Conservation (phyloP, 768 basidiomycete genomes). For the Trichaptum fuscoviolaceum region DNA sequence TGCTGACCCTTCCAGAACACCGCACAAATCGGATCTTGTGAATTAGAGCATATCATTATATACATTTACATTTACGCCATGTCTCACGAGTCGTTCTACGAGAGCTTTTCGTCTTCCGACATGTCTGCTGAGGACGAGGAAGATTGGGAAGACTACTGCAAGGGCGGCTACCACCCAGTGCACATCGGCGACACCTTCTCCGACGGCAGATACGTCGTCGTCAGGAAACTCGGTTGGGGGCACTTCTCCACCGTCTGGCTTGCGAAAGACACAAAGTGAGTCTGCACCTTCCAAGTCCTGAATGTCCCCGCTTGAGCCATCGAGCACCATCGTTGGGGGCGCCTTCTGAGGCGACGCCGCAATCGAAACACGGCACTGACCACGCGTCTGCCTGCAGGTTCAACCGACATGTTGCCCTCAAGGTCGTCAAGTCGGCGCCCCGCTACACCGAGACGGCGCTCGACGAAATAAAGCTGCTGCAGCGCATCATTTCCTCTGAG, state of each 20-base stretch:
- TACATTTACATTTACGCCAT: conserved; percentile 25
- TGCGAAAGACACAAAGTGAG: conserved; percentile 75
- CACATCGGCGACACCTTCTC: conserved; percentile 91
- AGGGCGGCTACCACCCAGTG: conserved; percentile 87
- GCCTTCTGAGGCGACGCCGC: background rate
- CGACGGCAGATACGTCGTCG: conserved; percentile 81
- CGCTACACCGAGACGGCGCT: conserved; percentile 97
- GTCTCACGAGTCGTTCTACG: conserved; percentile 66
- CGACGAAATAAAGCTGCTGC: conserved; percentile 97
- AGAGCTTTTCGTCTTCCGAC: conserved; percentile 68
- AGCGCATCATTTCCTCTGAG: conserved; percentile 85
- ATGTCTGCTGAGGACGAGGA: conserved; percentile 85
- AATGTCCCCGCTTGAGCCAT: conserved; percentile 6
- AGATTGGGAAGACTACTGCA: conserved; percentile 81
- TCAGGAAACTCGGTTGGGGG: conserved; percentile 93
- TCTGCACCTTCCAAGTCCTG: conserved; percentile 12
- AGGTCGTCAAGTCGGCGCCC: conserved; percentile 96
- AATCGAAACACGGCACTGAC: conserved; percentile 8
- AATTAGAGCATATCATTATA: background rate
- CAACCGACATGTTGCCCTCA: conserved; percentile 95
- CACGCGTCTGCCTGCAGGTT: conserved; percentile 45
- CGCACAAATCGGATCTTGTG: conserved; percentile 1
- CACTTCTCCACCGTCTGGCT: conserved; percentile 95
- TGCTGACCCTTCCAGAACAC: conserved; percentile 1
- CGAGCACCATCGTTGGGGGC: conserved; percentile 9